A percentile compares a stretch with the other conserved stretches of the same genome.
phyloP scores from a whole-genome alignment of 768 basidiomycete genomes.

The Tylopilus vinaceipallidus region DNA sequence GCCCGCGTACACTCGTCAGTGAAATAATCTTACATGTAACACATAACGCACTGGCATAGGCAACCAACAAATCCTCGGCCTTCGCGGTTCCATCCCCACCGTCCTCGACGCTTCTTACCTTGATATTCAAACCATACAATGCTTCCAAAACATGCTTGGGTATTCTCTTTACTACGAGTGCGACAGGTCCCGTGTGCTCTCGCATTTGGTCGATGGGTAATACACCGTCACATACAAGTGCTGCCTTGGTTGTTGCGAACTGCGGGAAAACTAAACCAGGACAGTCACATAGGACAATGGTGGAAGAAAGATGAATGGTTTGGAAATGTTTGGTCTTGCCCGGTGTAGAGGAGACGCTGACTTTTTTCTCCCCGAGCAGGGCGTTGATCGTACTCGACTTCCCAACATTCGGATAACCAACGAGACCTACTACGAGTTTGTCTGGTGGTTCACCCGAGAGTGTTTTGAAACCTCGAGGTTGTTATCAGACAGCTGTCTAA shows the following conservation, averaged over 20 bases:
- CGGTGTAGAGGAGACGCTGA: slow-evolving; percentile 96
- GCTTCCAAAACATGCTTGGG: slow-evolving; percentile 85
- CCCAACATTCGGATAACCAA: slow-evolving; percentile 98
- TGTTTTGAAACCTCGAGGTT: slow-evolving; percentile 58
- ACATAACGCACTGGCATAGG: slow-evolving; percentile 83
- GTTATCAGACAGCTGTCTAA: slow-evolving; percentile 1
- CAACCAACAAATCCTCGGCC: slow-evolving; percentile 78
- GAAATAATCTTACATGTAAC: background rate
- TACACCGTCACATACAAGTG: slow-evolving; percentile 94
- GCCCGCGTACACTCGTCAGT: slow-evolving; percentile 15
- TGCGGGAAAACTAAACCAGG: slow-evolving; percentile 98
- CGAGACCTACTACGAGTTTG: slow-evolving; percentile 82
- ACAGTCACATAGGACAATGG: slow-evolving; percentile 91
- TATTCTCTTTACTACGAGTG: slow-evolving; percentile 75
- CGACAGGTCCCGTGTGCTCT: slow-evolving; percentile 84
- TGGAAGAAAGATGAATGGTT: slow-evolving; percentile 89
- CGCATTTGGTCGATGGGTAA: slow-evolving; percentile 96
- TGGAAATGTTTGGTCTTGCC: slow-evolving; percentile 99
- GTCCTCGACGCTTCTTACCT: slow-evolving; percentile 63
- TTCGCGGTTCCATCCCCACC: slow-evolving; percentile 76
- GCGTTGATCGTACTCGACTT: slow-evolving; percentile 99
- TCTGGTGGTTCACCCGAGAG: slow-evolving; percentile 52
- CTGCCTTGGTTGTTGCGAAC: slow-evolving; percentile 95
- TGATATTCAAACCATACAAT: slow-evolving; percentile 82
- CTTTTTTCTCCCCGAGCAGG: slow-evolving; percentile 93